A percentile compares a stretch with the other conserved stretches of the same genome.
These are phyloP conservation scores for Pseudodiploospora longispora DNA, from an alignment of 2,329 filamentous ascomycete genomes.

Conservation along the genomic window DNA sequence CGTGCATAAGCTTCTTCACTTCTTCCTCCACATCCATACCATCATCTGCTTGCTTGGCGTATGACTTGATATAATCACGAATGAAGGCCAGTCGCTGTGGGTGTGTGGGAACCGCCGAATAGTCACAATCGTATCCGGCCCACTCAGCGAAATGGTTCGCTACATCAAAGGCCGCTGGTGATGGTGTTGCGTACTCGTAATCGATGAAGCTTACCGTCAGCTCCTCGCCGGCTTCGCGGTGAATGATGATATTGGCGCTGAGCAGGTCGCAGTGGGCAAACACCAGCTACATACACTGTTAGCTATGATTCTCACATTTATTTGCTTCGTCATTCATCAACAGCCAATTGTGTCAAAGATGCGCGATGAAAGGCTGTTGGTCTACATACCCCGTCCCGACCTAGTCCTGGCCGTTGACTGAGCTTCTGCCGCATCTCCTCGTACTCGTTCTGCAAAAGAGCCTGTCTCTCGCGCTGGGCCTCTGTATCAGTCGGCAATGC, in stretches of 20 bases:
- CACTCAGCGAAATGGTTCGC: conserved; percentile 98
- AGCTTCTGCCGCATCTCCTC: conserved; percentile 61
- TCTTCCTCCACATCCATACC: conserved; percentile 50
- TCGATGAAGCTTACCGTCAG: conserved; percentile 71
- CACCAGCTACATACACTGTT: conserved; percentile 51
- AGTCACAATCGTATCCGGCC: conserved; percentile 95
- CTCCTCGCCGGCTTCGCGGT: conserved; percentile 32
- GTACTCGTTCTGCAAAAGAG: conserved; percentile 65
- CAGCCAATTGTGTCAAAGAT: background rate
- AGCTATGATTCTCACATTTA: background rate
- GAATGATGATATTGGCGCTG: conserved; percentile 91
- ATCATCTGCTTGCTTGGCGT: conserved; percentile 46
- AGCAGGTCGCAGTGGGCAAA: conserved; percentile 95
- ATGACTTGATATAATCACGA: conserved; percentile 70
- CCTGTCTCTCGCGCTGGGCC: conserved; percentile 58
- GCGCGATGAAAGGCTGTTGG: background rate
- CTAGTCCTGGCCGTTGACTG: conserved; percentile 69
- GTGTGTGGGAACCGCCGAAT: conserved; percentile 69
- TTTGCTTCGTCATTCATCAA: background rate
- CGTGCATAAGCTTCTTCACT: conserved; percentile 59
- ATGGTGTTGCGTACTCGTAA: conserved; percentile 95
- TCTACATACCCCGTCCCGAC: conserved; percentile 59
- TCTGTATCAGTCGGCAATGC: conserved; percentile 70
- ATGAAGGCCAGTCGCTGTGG: conserved; percentile 74
- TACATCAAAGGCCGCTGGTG: conserved; percentile 90